A percentile compares a stretch with the other conserved stretches of the same genome.
Evolutionary conservation across 2,329 filamentous ascomycete species (phyloP).

Genomic region (Aureobasidium sp.): DNA sequence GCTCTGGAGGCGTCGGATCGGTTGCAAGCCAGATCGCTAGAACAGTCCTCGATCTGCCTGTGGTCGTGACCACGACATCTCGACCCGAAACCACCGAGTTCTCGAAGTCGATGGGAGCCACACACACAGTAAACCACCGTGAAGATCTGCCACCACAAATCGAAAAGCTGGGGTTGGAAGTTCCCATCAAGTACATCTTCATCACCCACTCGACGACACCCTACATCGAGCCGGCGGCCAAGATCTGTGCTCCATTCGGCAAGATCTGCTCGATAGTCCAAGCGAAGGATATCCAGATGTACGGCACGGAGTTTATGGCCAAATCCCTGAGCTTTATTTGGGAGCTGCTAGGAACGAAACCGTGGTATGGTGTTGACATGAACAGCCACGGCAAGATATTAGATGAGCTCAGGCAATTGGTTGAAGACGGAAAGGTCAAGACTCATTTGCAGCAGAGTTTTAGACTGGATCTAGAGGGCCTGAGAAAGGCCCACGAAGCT

Average conservation of each 20-base stretch:
- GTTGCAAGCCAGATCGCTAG: conserved; percentile 41
- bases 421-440: conserved; percentile 34
- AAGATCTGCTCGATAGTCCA: conserved; percentile 43
- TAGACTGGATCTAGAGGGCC: conserved; percentile 31
- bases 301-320: conserved; percentile 41
- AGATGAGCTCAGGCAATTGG: conserved; percentile 28
- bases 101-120: conserved; percentile 36
- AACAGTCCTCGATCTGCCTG: conserved; percentile 33
- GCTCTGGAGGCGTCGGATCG: conserved; percentile 40
- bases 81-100: conserved; percentile 36
- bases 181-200: conserved; percentile 38
- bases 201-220: conserved; percentile 37
- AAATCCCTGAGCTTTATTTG: conserved; percentile 40
- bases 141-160: conserved; percentile 36
- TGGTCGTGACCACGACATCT: conserved; percentile 40
- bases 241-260: conserved; percentile 38
- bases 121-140: conserved; percentile 39
- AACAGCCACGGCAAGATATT: conserved; percentile 37
- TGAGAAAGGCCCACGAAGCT: conserved; percentile 35
- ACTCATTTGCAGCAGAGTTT: conserved; percentile 34
- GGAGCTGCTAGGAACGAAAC: conserved; percentile 37
- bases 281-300: conserved; percentile 34
- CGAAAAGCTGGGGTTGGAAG: conserved; percentile 29
- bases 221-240: conserved; percentile 34
- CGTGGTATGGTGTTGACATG: conserved; percentile 34